These are phyloP conservation scores for Lactarius quietus DNA, from an alignment of 768 basidiomycete species.

Conservation along the genomic window DNA sequence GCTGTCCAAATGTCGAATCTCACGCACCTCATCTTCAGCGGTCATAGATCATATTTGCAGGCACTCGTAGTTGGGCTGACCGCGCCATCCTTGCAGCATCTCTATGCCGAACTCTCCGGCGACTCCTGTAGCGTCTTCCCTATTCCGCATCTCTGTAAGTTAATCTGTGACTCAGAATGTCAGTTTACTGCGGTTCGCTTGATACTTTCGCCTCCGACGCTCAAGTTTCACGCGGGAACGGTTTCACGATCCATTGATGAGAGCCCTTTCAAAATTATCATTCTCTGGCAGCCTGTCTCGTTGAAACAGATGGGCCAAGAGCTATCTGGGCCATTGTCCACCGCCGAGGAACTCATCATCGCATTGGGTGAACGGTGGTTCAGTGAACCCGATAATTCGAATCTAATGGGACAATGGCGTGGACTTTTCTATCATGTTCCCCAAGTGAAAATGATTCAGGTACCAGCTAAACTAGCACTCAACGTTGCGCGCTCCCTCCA, in stretches of 20 bases:
- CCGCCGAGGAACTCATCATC: not conserved
- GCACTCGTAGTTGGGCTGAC: not conserved
- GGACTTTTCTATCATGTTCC: not conserved
- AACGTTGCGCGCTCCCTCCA: not conserved
- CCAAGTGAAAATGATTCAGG: not conserved
- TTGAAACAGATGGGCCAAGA: not conserved
- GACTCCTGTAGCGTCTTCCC: not conserved
- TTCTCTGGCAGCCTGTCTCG: not conserved
- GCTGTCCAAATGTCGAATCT: not conserved
- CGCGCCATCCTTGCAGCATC: conserved; percentile 2
- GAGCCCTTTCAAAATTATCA: not conserved
- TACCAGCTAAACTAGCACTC: not conserved
- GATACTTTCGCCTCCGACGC: rapidly evolving
- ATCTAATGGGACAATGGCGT: not conserved
- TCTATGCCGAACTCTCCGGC: not conserved
- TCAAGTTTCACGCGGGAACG: not conserved
- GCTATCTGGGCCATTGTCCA: not conserved
- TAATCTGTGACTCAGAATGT: not conserved
- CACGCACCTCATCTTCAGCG: not conserved
- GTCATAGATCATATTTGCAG: not conserved
- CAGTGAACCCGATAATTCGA: no score
- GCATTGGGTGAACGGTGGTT: not conserved
- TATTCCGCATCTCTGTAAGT: not conserved
- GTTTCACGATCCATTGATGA: not conserved
- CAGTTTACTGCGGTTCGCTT: not conserved